Evolutionary conservation across 495 filamentous ascomycete species (phyloP).

Genomic region (Xylaria grammica): DNA sequence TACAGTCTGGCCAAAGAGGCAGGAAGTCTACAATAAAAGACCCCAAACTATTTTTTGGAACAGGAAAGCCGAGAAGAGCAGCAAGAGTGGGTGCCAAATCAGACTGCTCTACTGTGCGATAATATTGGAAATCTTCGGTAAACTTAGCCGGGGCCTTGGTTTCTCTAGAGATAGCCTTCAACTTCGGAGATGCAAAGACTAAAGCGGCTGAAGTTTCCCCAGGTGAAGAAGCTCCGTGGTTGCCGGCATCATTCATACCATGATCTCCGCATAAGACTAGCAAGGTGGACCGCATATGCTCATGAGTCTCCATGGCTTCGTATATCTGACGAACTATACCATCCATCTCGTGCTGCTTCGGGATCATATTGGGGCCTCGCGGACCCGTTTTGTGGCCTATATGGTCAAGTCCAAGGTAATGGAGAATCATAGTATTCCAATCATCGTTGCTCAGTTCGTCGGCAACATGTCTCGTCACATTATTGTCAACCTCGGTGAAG

Average conservation of each 20-base stretch:
- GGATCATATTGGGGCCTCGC: constrained; percentile 86
- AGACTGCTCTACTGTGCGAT: constrained; percentile 84
- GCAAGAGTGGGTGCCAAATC: constrained; percentile 92
- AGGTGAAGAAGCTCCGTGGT: constrained; percentile 90
- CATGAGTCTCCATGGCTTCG: constrained; percentile 68
- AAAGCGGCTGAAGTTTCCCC: constrained; percentile 94
- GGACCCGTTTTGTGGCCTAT: constrained; percentile 97
- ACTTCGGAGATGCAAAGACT: constrained; percentile 87
- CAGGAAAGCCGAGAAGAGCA: constrained; percentile 82
- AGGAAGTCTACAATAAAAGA: constrained; percentile 83
- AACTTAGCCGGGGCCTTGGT: constrained; percentile 51
- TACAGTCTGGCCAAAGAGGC: constrained; percentile 68
- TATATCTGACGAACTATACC: constrained; percentile 76
- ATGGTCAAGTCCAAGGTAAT: constrained; percentile 96
- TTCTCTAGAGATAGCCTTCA: constrained; percentile 60
- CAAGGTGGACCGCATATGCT: constrained; percentile 76
- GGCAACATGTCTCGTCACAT: constrained; percentile 90
- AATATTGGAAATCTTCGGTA: constrained; percentile 74
- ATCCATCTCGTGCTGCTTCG: constrained; percentile 97
- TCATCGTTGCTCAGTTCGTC: constrained; percentile 75
- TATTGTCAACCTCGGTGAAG: constrained; percentile 96
- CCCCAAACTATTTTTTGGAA: constrained; percentile 91
- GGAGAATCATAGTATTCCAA: constrained; percentile 92
- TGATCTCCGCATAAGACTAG: constrained; percentile 92
- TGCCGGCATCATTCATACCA: constrained; percentile 98